These are phyloP conservation scores for Kurtzmaniella quercitrusa DNA, from an alignment of 1,139 yeast species.

Conservation along the genomic window DNA sequence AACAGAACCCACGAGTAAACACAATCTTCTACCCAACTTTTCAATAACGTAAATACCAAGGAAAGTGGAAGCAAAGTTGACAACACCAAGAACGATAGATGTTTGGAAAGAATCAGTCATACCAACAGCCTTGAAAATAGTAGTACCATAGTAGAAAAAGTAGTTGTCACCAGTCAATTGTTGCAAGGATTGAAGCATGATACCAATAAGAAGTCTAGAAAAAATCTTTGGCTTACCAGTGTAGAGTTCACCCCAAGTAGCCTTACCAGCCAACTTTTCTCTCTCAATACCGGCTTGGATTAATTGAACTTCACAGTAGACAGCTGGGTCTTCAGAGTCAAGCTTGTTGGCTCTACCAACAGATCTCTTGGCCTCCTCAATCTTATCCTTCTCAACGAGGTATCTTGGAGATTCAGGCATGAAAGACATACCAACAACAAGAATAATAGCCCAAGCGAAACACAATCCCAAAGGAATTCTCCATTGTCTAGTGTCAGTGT, in stretches of 20 bases:
- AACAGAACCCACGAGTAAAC: constrained; percentile 47
- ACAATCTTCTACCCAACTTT: constrained; percentile 64
- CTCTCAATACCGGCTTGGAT: constrained; percentile 62
- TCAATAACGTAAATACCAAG: constrained; percentile 65
- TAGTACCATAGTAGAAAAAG: constrained; percentile 79
- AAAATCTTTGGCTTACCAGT: constrained; percentile 65
- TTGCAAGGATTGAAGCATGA: constrained; percentile 63
- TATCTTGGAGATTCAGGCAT: constrained; percentile 67
- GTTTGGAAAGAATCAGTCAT: constrained; percentile 70
- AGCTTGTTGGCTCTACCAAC: constrained; percentile 62
- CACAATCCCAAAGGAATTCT: constrained; percentile 61
- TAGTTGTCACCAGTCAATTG: constrained; percentile 80
- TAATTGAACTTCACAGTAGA: constrained; percentile 54
- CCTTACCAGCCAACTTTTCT: constrained; percentile 60
- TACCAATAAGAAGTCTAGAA: constrained; percentile 62
- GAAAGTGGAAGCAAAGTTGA: constrained; percentile 73
- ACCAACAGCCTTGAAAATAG: constrained; percentile 74
- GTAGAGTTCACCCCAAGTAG: constrained; percentile 64
- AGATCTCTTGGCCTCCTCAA: constrained; percentile 45
- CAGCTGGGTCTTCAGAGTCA: constrained; percentile 55
- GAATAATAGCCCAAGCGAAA: constrained; percentile 53
- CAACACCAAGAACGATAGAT: constrained; percentile 71
- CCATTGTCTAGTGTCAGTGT: constrained; percentile 54
- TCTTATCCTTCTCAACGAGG: constrained; percentile 31
- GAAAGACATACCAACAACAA: constrained; percentile 50